phyloP scores from a whole-genome alignment of 2,329 filamentous ascomycete genomes.

The Alternaria hordeiaustralica region DNA sequence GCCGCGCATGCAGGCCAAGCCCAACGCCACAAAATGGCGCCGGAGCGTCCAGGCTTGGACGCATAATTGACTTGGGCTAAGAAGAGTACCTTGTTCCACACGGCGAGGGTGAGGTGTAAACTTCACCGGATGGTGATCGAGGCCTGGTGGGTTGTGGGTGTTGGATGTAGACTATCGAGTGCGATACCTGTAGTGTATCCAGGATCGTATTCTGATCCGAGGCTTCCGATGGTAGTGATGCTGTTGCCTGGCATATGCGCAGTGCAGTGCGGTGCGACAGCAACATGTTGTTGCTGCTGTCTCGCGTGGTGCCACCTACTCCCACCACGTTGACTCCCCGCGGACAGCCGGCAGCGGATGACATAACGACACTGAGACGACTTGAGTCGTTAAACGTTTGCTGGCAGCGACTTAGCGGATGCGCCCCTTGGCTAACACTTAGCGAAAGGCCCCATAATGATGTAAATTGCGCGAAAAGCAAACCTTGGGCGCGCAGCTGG shows the following conservation, averaged over 20 bases:
- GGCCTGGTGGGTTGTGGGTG: not conserved
- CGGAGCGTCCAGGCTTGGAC: slow-evolving; percentile 10
- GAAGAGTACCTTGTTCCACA: slow-evolving; percentile 20
- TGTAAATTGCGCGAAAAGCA: slow-evolving; percentile 20
- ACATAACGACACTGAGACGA: slow-evolving; percentile 28
- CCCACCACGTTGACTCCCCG: not conserved
- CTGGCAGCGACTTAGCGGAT: slow-evolving; percentile 26
- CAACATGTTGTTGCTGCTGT: not conserved
- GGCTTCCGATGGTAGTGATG: not conserved
- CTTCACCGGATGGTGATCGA: slow-evolving; percentile 7
- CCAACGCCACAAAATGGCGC: slow-evolving; percentile 3
- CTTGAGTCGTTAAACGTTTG: slow-evolving; percentile 30
- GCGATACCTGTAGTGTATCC: not conserved
- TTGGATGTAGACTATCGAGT: not conserved
- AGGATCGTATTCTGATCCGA: slow-evolving; percentile 6
- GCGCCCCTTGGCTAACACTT: slow-evolving; percentile 13
- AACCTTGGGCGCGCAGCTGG: not conserved
- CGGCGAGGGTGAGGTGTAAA: slow-evolving; percentile 1
- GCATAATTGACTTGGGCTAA: slow-evolving; percentile 2
- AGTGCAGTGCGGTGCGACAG: not conserved
- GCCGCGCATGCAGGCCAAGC: not conserved
- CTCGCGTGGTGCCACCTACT: not conserved
- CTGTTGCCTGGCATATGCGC: not conserved
- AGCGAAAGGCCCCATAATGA: slow-evolving; percentile 21
- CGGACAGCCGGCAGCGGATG: slow-evolving; percentile 11